Evolutionary conservation across 176 grass and related monocot species (phyloP).

Genomic region (Phoenix dactylifera): DNA sequence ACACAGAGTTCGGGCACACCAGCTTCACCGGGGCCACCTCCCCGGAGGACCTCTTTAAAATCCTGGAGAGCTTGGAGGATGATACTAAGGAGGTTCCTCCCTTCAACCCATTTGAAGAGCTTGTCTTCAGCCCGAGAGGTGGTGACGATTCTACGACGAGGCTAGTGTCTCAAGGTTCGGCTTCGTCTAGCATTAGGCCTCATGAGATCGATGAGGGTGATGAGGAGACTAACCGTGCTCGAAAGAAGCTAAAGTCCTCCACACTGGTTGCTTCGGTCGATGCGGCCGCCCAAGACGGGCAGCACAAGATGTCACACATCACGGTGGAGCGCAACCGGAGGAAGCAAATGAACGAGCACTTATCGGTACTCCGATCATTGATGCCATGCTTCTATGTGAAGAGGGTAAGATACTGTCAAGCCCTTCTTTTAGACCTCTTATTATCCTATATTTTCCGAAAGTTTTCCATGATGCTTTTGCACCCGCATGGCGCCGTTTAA

Average conservation of each 20-base stretch:
- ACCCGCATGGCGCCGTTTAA: too few relatives aligned
- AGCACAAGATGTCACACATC: constrained; percentile 49
- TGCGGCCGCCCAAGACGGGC: not conserved
- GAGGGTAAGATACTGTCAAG: constrained; percentile 32
- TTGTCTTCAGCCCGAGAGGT: not conserved
- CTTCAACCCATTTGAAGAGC: not conserved
- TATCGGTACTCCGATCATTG: constrained; percentile 51
- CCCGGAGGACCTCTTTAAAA: not conserved
- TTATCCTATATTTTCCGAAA: not conserved
- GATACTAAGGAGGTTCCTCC: not conserved
- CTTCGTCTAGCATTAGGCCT: not conserved
- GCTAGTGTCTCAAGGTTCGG: not conserved
- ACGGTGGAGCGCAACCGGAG: constrained; percentile 86
- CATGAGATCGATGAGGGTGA: not conserved
- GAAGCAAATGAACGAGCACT: constrained; percentile 87
- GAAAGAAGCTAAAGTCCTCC: constrained; percentile 1
- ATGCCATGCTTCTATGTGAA: constrained; percentile 90
- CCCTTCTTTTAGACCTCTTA: too few relatives aligned
- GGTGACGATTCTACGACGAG: not conserved
- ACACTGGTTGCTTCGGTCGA: not conserved
- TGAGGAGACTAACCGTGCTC: not conserved
- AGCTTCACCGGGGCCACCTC: not conserved
- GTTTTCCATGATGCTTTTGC: not conserved
- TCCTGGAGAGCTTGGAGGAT: constrained; percentile 3
- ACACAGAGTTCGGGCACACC: not conserved